These are phyloP conservation scores for Fraxinus pennsylvanica DNA, from an alignment of 257 asterid species.

Conservation along the genomic window DNA sequence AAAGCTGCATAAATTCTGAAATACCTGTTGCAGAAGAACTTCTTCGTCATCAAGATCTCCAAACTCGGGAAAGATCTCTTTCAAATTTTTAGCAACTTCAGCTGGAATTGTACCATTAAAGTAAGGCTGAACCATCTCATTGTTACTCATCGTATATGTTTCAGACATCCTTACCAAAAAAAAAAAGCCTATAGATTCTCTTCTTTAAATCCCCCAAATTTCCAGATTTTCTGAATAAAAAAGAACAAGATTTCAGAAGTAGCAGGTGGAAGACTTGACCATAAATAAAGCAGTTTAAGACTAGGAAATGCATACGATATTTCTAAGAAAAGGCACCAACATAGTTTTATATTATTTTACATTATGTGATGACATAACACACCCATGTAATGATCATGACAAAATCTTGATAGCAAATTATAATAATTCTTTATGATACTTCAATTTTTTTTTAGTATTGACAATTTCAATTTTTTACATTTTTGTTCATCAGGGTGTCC, in stretches of 20 bases:
- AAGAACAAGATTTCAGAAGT: neutral
- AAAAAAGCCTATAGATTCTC: neutral
- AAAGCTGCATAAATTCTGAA: neutral
- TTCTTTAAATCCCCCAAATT: neutral
- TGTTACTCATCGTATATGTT: constrained; percentile 37
- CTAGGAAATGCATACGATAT: neutral
- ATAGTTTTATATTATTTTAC: neutral
- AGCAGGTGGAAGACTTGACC: neutral
- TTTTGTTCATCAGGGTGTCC: neutral
- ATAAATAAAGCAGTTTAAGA: neutral
- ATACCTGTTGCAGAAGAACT: constrained; percentile 67
- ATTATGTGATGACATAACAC: neutral
- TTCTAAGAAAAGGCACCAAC: neutral
- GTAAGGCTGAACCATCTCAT: constrained; percentile 36
- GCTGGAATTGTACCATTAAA: constrained; percentile 59
- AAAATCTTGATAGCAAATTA: neutral
- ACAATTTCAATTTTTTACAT: neutral
- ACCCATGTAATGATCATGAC: neutral
- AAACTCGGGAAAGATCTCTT: constrained; percentile 74
- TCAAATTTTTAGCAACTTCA: constrained; percentile 70
- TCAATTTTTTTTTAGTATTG: neutral
- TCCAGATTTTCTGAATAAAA: neutral
- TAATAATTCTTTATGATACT: neutral
- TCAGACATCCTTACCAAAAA: constrained; percentile 26
- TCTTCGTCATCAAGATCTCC: constrained; percentile 78